Evolutionary conservation across 1,139 yeast genomes (phyloP), one percentile per base, ranked within the genome.

Genomic region (Suhomyces wounanorum): DNA sequence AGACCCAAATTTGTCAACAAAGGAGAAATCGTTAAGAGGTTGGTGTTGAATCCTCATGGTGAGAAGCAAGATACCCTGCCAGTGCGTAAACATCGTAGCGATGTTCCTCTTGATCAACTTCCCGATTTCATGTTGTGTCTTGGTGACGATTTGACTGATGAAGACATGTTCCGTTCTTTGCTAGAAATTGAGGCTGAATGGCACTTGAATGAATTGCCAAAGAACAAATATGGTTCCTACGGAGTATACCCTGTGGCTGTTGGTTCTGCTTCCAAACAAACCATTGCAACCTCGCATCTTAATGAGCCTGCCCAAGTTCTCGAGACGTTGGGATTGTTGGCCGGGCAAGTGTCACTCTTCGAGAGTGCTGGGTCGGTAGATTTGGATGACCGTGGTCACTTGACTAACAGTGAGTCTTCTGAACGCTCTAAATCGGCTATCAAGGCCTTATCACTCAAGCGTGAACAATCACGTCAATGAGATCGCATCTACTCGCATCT

Each of bases 61-160:
- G 62, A 72, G 1, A 68, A 71, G 48, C 80, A 75, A 59, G 72
- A 66, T 52, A 73, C 70, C 44, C 60, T 60, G 46, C 69, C 62
- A 52, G 68, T 59, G 50, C 67, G 58, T 16, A 55, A 56, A 43
- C 60, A 57, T 17, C 63, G 56, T 55, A 65, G 65, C n/a, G 66
- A 67, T n/a, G 70, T 79, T 25, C 63, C 75, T 0, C 66, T 70
- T 26, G 79, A 77, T 2, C 76, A 80, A 46, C 73, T 83, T 45
- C 94, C 97, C 0, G 96, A 89, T 62, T 94, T 95, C 63, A 82
- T 89, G 45, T 70, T 92, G 50, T 94, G 98, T 71, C 73, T 90
- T 44, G 99, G 99, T 44, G 99, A 94, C 68, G 99, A 94, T 67
- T 79, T 87, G 48, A 95, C 99, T 0, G 99, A 94, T 68, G 99